A percentile compares a stretch with the other conserved stretches of the same genome.
These are phyloP conservation scores for Phytopythium litorale DNA, from an alignment of 352 stramenopile genomes.

Conservation along the genomic window DNA sequence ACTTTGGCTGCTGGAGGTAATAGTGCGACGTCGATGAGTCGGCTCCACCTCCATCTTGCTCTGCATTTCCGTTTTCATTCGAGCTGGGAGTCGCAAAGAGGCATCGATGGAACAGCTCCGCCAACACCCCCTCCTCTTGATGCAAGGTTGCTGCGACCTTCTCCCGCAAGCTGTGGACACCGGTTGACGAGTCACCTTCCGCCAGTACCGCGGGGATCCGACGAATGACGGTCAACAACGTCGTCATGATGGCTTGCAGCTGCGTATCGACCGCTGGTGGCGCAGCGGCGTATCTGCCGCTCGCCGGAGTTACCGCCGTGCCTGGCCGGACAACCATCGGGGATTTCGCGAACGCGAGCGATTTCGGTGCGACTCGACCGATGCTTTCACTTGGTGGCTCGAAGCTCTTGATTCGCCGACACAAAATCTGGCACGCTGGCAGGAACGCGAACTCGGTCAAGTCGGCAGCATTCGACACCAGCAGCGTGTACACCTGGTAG, in stretches of 20 bases:
- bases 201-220: slow-evolving; percentile 52
- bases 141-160: slow-evolving; percentile 41
- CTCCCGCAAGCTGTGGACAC: slow-evolving; percentile 47
- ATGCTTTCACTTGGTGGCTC: slow-evolving; percentile 21
- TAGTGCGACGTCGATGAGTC: slow-evolving; percentile 52
- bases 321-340: background rate
- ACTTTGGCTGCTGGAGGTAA: slow-evolving; percentile 79
- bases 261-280: slow-evolving; percentile 26
- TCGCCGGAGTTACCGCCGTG: background rate
- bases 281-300: slow-evolving; percentile 11
- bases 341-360: background rate
- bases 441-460: slow-evolving; percentile 45
- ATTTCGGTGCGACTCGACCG: background rate
- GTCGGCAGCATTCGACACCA: slow-evolving; percentile 44
- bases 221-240: slow-evolving; percentile 53
- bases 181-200: slow-evolving; percentile 32
- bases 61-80: slow-evolving; percentile 14
- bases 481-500: slow-evolving; percentile 55
- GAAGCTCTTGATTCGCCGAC: slow-evolving; percentile 46
- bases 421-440: slow-evolving; percentile 37
- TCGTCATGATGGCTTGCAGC: slow-evolving; percentile 53
- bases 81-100: slow-evolving; percentile 56
- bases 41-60: slow-evolving; percentile 11
- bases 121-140: slow-evolving; percentile 54
- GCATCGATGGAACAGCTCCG: slow-evolving; percentile 67